phyloP scores from a whole-genome alignment of 768 basidiomycete species.

The Cubamyces sp. region DNA sequence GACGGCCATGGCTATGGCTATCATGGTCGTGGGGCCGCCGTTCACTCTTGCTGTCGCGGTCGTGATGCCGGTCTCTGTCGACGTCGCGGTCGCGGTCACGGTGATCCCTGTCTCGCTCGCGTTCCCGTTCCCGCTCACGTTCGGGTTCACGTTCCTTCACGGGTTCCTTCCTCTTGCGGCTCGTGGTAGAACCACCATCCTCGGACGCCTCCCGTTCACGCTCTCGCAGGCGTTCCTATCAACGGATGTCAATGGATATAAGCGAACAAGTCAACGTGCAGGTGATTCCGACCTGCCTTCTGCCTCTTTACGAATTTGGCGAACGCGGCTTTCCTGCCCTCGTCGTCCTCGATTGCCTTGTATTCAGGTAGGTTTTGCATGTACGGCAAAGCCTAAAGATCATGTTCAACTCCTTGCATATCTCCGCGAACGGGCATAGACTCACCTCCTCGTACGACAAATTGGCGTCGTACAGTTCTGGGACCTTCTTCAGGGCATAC shows the following conservation, averaged over 20 bases:
- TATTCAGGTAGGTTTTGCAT: conserved; percentile 87
- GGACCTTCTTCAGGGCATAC: conserved; percentile 90
- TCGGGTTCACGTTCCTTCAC: conserved; percentile 40
- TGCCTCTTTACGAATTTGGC: conserved; percentile 88
- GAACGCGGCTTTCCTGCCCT: conserved; percentile 79
- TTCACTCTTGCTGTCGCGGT: conserved; percentile 41
- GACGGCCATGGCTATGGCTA: conserved; percentile 42
- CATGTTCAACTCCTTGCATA: neutral
- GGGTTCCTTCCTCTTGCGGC: conserved; percentile 81
- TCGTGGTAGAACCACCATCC: conserved; percentile 79
- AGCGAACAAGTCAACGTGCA: conserved; percentile 14
- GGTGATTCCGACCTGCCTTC: conserved; percentile 55
- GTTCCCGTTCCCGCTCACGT: conserved; percentile 40
- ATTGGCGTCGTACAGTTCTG: conserved; percentile 78
- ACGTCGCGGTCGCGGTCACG: conserved; percentile 33
- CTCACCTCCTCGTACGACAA: conserved; percentile 81
- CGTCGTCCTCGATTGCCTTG: conserved; percentile 88
- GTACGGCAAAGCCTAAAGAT: conserved; percentile 62
- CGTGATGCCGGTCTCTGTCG: conserved; percentile 43
- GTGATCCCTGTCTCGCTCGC: conserved; percentile 34
- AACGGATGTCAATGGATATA: neutral
- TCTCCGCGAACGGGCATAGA: conserved; percentile 13
- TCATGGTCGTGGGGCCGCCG: conserved; percentile 40
- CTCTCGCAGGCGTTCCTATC: conserved; percentile 72
- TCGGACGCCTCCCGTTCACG: conserved; percentile 66